Conservation (phyloP, 208 protist genomes). For the Borovskyia barvae region DNA sequence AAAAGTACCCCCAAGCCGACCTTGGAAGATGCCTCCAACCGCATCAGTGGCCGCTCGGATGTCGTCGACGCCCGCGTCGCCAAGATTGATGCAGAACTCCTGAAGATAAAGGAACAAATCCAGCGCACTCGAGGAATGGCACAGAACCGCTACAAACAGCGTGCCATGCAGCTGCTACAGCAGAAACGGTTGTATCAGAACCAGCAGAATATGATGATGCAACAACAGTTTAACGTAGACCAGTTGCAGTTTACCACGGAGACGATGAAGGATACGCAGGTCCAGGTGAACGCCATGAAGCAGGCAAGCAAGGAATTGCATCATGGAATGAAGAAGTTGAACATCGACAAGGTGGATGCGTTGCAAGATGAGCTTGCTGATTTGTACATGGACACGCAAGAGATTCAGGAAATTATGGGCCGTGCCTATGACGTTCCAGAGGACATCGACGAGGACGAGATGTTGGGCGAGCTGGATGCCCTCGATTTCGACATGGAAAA, state of each 20-base stretch:
- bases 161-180: constrained; percentile 86
- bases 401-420: constrained; percentile 93
- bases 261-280: constrained; percentile 89
- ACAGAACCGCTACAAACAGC: constrained; percentile 89
- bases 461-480: constrained; percentile 87
- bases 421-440: constrained; percentile 89
- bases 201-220: constrained; percentile 88
- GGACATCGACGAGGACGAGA: constrained; percentile 92
- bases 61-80: constrained; percentile 74
- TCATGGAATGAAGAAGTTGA: constrained; percentile 85
- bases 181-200: constrained; percentile 93
- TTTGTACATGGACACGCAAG: constrained; percentile 88
- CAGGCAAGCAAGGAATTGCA: constrained; percentile 84
- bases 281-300: constrained; percentile 89
- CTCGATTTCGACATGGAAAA: constrained; percentile 86
- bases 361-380: constrained; percentile 91
- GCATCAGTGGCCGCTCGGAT: constrained; percentile 66
- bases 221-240: constrained; percentile 93
- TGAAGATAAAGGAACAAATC: constrained; percentile 84
- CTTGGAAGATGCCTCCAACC: constrained; percentile 80
- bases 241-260: constrained; percentile 91
- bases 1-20: constrained; percentile 74
- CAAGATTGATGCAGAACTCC: constrained; percentile 88
- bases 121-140: constrained; percentile 60
- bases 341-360: constrained; percentile 79